These are phyloP conservation scores for Aspergillus olivimuriae DNA, from an alignment of 495 filamentous ascomycete species.

Conservation along the genomic window DNA sequence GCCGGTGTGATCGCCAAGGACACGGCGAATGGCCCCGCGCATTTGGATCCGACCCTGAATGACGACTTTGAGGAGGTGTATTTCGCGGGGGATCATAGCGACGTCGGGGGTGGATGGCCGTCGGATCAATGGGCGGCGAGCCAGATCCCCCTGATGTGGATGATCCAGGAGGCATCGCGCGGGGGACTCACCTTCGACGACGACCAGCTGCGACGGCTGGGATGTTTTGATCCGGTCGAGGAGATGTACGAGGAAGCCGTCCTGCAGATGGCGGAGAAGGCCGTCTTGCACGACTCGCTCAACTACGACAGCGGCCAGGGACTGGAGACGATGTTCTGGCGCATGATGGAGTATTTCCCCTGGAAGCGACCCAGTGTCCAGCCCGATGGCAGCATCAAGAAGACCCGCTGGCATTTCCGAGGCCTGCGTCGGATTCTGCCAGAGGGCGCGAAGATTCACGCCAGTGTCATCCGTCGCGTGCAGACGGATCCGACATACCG, in stretches of 20 bases:
- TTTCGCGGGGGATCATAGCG: slow-evolving; percentile 72
- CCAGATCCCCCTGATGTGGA: slow-evolving; percentile 72
- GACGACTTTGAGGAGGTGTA: slow-evolving; percentile 51
- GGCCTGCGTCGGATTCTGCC: slow-evolving; percentile 10
- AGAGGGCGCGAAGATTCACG: slow-evolving; percentile 5
- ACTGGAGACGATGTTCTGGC: slow-evolving; percentile 15
- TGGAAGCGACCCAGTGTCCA: slow-evolving; percentile 11
- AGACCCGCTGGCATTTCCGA: slow-evolving; percentile 11
- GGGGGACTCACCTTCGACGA: slow-evolving; percentile 64
- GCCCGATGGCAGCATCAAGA: slow-evolving; percentile 9
- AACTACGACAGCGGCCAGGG: slow-evolving; percentile 9
- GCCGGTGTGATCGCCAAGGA: neutral
- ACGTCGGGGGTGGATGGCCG: slow-evolving; percentile 81
- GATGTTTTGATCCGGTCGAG: slow-evolving; percentile 39
- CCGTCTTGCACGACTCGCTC: slow-evolving; percentile 13
- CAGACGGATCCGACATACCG: slow-evolving; percentile 8
- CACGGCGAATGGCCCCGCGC: neutral
- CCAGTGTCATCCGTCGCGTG: slow-evolving; percentile 11
- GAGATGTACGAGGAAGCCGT: slow-evolving; percentile 1
- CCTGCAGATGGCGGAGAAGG: slow-evolving; percentile 1
- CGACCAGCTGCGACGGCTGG: slow-evolving; percentile 56
- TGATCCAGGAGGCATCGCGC: slow-evolving; percentile 68
- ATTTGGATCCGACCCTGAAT: neutral
- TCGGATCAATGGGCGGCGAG: slow-evolving; percentile 46
- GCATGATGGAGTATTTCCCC: slow-evolving; percentile 13